Evolutionary conservation across 495 filamentous ascomycete species (phyloP), one percentile per base, ranked within the genome.

Genomic region (Ramalina intermedia): DNA sequence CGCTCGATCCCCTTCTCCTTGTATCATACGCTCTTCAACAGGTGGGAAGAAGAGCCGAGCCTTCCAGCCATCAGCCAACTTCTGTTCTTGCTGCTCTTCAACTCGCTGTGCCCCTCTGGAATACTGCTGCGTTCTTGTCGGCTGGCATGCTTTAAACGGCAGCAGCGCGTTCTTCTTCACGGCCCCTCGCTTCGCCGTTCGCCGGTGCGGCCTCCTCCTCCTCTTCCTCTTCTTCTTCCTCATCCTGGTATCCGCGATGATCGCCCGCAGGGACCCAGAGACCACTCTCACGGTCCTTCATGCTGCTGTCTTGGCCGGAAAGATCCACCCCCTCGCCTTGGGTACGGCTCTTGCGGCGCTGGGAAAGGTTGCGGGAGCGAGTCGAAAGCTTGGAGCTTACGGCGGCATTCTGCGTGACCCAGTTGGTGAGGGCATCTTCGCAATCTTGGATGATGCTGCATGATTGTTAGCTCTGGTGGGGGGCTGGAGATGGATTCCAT

Each of bases 371-470:
- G 49, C 85, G 82, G 24, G 90, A 78, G 47, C 91, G 85, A 7
- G 78, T 79, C 9, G 85, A 93, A 41, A 98, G 79, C 58, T 83
- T 83, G 51, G 89, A 78, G 54, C 78, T 81, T 53, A 98, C 89
- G 42, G 84, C 74, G 1, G 91, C 89, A 66, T 89, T 91, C 60
- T 85, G 80, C 49, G 77, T 69, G 9, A 96, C 86, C 91, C 91
- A 98, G 71, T 95, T 96, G 55, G 86, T 95, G 43, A 98, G 80
- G 6, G 93, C 75, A 58, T 96, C 88, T 64, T 98, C 91, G 65
- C 91, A 98, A 65, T 98, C 91, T 70, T 96, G 93, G 65, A 98
- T 96, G 69, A 98, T 96, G 47, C 84, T 76, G 42, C 43, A 53
- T 4, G 6, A 33, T 33, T 13, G 29, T 33, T 13, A 33, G 29